Evolutionary conservation across 202 grass and related monocot species (phyloP).

Genomic region (Sporobolus alterniflorus): DNA sequence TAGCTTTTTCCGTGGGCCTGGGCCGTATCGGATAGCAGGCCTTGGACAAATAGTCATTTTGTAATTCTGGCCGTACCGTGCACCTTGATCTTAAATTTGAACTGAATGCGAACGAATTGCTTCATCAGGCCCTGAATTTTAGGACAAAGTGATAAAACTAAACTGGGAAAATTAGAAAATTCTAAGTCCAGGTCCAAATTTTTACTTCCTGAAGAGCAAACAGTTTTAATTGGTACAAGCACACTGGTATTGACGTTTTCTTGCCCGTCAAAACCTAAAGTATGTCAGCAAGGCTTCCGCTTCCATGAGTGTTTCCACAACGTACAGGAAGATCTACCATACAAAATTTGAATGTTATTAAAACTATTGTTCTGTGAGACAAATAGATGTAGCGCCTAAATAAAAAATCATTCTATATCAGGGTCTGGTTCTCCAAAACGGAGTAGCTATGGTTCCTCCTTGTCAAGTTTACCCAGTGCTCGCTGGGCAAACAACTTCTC

Average conservation of each 20-base stretch:
- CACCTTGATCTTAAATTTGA: no score
- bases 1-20: not conserved
- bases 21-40: no score
- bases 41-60: no score
- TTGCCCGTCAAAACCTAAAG: conserved; percentile 2
- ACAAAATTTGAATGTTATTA: conserved; percentile 14
- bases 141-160: not conserved
- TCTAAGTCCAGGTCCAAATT: not conserved
- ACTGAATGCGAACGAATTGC: no score
- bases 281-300: not conserved
- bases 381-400: not conserved
- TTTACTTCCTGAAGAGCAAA: not conserved
- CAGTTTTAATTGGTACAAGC: not conserved
- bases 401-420: conserved; percentile 15
- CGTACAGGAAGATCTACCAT: not conserved
- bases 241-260: not conserved
- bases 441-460: conserved; percentile 56
- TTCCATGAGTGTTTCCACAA: not conserved
- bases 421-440: not conserved
- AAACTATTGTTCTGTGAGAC: not conserved
- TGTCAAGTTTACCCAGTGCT: conserved; percentile 61
- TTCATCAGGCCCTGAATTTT: not conserved
- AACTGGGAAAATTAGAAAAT: no score
- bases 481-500: conserved; percentile 56
- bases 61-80: no score